phyloP scores from a whole-genome alignment of 352 stramenopile species.

The Globisporangium apiculatum region DNA sequence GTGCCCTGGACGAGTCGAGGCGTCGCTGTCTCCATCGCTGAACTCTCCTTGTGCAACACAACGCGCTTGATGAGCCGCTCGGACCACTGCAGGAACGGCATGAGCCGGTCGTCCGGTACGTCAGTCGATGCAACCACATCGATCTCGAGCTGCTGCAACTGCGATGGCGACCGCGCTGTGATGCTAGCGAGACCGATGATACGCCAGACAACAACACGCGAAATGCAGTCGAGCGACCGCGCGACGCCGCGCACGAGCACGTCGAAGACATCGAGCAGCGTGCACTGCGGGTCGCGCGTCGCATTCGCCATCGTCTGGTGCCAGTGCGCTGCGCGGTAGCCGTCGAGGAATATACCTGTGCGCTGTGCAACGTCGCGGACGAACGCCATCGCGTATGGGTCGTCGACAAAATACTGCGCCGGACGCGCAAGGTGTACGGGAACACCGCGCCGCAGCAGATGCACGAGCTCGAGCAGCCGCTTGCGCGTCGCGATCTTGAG shows the following conservation, averaged over 20 bases:
- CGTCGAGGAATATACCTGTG: conserved; percentile 34
- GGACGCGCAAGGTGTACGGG: conserved; percentile 31
- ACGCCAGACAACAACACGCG: conserved; percentile 52
- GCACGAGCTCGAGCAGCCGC: conserved; percentile 42
- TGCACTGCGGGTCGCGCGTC: conserved; percentile 29
- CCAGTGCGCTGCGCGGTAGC: conserved; percentile 49
- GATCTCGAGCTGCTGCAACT: conserved; percentile 20
- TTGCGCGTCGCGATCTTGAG: conserved; percentile 55
- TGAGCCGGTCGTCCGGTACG: conserved; percentile 46
- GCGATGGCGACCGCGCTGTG: not conserved
- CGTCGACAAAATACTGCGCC: conserved; percentile 34
- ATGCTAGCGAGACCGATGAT: conserved; percentile 10
- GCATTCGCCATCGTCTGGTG: conserved; percentile 32
- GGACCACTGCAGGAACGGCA: conserved; percentile 49
- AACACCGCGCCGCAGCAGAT: conserved; percentile 30
- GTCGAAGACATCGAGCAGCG: conserved; percentile 49
- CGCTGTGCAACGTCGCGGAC: conserved; percentile 31
- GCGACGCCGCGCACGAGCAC: conserved; percentile 36
- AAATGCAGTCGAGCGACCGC: conserved; percentile 29
- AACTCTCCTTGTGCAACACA: conserved; percentile 40
- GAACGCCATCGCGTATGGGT: conserved; percentile 46
- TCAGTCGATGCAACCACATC: conserved; percentile 46
- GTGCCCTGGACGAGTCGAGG: conserved; percentile 26
- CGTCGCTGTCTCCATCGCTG: not conserved
- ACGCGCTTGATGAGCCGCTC: conserved; percentile 61